Evolutionary conservation across 2,329 filamentous ascomycete species (phyloP).

Genomic region (Cryphonectria parasitica): DNA sequence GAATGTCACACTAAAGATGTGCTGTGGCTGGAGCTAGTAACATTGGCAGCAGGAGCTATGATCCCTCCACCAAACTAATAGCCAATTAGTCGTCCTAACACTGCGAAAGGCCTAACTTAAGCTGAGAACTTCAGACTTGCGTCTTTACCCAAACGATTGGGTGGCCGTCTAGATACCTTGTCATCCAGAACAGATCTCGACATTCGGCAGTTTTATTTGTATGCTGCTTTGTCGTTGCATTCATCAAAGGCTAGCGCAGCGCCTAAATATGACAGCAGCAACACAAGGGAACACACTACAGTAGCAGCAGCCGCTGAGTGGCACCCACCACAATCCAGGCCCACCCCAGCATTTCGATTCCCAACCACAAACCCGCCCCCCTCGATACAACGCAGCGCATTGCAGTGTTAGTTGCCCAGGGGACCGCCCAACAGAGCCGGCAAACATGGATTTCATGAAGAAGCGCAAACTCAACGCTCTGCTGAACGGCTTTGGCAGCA

Average conservation of each 20-base stretch:
- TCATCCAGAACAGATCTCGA: too few species aligned
- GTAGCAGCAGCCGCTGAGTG: conserved; percentile 2
- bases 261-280: neutral
- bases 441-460: conserved; percentile 44
- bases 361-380: neutral
- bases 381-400: neutral
- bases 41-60: neutral
- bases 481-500: conserved; percentile 66
- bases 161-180: too few species aligned
- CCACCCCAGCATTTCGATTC: neutral
- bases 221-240: conserved; percentile 1
- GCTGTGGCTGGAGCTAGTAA: neutral
- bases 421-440: neutral
- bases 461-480: conserved; percentile 83
- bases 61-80: neutral
- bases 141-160: neutral
- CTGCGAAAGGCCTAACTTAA: neutral
- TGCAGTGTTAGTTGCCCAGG: conserved; percentile 10
- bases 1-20: too few species aligned
- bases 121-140: neutral
- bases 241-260: neutral
- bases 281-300: neutral
- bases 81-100: neutral
- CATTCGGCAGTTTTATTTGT: neutral
- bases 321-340: conserved; percentile 1